Conservation (phyloP, 164 flowering plant species). For the Aristolochia contorta region DNA sequence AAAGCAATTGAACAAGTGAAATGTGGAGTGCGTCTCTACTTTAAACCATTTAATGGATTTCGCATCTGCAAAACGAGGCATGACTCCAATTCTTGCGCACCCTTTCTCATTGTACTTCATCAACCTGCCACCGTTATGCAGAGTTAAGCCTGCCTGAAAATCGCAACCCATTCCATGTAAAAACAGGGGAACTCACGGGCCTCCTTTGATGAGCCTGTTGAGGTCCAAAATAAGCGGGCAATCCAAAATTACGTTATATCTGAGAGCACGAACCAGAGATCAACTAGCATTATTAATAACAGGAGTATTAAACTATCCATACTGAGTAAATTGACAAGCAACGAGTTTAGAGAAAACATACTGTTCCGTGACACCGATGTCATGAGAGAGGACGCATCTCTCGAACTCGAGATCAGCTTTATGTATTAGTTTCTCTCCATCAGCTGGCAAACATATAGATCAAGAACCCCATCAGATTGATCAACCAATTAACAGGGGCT, state of each 20-base stretch:
- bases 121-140: constrained; percentile 21
- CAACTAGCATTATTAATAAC: background rate
- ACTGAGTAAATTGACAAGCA: too few species aligned
- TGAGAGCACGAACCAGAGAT: constrained; percentile 8
- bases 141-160: background rate
- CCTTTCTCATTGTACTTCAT: constrained; percentile 35
- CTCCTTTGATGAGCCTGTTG: constrained; percentile 38
- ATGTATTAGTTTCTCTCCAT: constrained; percentile 45
- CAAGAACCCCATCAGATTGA: background rate
- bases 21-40: constrained; percentile 34
- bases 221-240: constrained; percentile 37
- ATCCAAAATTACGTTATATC: constrained; percentile 61
- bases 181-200: constrained; percentile 35
- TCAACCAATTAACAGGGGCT: background rate
- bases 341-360: constrained; percentile 7
- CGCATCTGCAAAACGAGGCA: constrained; percentile 59
- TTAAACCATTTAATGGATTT: constrained; percentile 50
- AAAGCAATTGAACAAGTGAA: constrained; percentile 52
- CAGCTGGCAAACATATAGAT: constrained; percentile 27
- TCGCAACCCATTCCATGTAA: background rate
- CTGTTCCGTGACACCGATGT: constrained; percentile 54
- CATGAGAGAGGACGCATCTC: constrained; percentile 42
- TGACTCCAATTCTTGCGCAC: constrained; percentile 52
- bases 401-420: constrained; percentile 44
- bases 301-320: too few species aligned